Conservation (phyloP, 225 moss, liverwort and hornwort species). For the Rhytidiadelphus loreus region DNA sequence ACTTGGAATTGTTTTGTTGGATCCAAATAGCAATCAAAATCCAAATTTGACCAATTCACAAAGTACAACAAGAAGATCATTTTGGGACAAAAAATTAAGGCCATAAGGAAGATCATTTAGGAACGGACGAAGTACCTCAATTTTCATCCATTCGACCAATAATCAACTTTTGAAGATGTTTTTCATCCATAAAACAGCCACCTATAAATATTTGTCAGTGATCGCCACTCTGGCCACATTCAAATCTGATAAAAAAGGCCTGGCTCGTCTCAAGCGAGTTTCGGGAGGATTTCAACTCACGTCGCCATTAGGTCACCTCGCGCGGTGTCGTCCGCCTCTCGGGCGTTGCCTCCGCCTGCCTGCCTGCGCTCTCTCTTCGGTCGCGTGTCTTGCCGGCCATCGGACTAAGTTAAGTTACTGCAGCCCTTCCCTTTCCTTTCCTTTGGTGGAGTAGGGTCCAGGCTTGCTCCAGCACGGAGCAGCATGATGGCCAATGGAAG, state of each 20-base stretch:
- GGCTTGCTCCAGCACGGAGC: not conserved
- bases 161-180: too few relatives aligned
- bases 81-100: too few relatives aligned
- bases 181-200: not conserved
- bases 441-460: not conserved
- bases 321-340: not conserved
- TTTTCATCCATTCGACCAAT: too few relatives aligned
- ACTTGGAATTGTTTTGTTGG: too few relatives aligned
- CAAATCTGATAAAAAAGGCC: not conserved
- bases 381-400: not conserved
- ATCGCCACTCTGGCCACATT: not conserved
- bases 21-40: too few relatives aligned
- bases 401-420: not conserved
- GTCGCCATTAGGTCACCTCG: not conserved
- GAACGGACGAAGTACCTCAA: too few relatives aligned
- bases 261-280: not conserved
- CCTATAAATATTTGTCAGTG: not conserved
- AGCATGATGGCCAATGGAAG: conserved; percentile 25
- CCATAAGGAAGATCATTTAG: too few relatives aligned
- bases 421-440: not conserved
- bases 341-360: not conserved
- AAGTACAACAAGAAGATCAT: too few relatives aligned
- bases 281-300: not conserved
- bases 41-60: too few relatives aligned
- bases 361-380: not conserved